phyloP scores from a whole-genome alignment of 371 early-diverging fungal genomes.

The Apophysomyces trapeziformis region DNA sequence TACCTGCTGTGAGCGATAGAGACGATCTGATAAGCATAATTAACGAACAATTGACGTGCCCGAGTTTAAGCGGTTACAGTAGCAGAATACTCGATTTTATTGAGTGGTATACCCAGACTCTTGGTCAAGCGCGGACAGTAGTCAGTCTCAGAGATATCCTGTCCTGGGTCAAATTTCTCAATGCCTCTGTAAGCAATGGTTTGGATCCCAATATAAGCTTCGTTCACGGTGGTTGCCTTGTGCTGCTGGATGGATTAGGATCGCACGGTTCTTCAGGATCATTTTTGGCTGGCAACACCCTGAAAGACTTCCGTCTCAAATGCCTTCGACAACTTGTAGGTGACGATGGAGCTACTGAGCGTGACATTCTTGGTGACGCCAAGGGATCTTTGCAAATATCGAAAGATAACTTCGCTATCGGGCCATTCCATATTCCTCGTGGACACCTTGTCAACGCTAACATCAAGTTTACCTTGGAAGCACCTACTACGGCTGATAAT shows the following conservation, averaged over 20 bases:
- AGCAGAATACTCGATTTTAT: slow-evolving; percentile 57
- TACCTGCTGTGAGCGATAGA: slow-evolving; percentile 81
- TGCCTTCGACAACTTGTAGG: slow-evolving; percentile 56
- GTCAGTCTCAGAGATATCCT: slow-evolving; percentile 91
- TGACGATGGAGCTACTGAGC: slow-evolving; percentile 34
- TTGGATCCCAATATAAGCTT: slow-evolving; percentile 59
- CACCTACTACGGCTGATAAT: slow-evolving; percentile 92
- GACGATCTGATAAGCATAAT: slow-evolving; percentile 83
- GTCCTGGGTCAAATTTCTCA: slow-evolving; percentile 91
- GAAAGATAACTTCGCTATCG: slow-evolving; percentile 63
- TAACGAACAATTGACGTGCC: slow-evolving; percentile 60
- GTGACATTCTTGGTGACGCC: slow-evolving; percentile 52
- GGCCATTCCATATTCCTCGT: slow-evolving; percentile 78
- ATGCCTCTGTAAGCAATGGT: slow-evolving; percentile 45
- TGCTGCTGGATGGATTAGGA: slow-evolving; percentile 93
- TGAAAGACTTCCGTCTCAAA: slow-evolving; percentile 56
- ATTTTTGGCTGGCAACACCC: slow-evolving; percentile 50
- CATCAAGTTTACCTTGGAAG: slow-evolving; percentile 80
- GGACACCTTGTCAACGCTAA: slow-evolving; percentile 59
- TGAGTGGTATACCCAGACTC: slow-evolving; percentile 59
- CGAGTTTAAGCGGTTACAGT: slow-evolving; percentile 49
- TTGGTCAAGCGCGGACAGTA: slow-evolving; percentile 53
- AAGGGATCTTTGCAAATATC: slow-evolving; percentile 43
- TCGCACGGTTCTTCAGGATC: slow-evolving; percentile 86
- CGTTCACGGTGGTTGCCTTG: slow-evolving; percentile 92